Base-by-base conservation (phyloP, 2,329 filamentous ascomycete species). In the Sporothrix protearum region DNA sequence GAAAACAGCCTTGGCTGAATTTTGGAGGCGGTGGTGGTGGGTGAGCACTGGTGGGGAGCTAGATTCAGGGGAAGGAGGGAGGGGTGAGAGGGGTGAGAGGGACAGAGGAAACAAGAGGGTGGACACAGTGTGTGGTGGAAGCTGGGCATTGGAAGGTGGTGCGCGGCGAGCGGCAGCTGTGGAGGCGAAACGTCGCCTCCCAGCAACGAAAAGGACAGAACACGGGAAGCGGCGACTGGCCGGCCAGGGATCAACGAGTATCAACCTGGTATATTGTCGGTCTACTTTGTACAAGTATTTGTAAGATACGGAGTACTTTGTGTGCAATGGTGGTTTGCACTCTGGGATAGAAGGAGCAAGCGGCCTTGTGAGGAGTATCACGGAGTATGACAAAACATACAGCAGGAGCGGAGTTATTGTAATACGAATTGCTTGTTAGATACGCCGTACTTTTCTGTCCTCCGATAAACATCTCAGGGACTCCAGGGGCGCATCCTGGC, bases 1-100 rank as follows among this genome's bases (percentile, higher is more conserved):
- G 49, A 51, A 49, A 61, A 66, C 69, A 70, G 61, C 68, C 71
- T 63, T 68, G 71, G 71, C 71, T 70, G 71, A 39, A 45, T 33
- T 67, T 36, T 25, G 64, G 66, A 57, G 36, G 55, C 51, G 28
- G 51, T 49, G 39, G 63, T 67, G 63, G 63, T 67, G 63, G 45
- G 71, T 69, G 57, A 70, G 57, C 57, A 53, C 16, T 68, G 70
- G 57, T 70, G 71, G 53, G 55, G 70, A 66, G 47, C 71, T 69
- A 70, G 66, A 45, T 59, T 70, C 55, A 53, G 57, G 57, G 51
- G 70, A 42, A 67, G 64, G 70, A 66, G 22, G 49, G 49, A 66
- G 70, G 69, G 49, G 70, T 64, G 53, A 39, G 53, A 22, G 68
- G 68, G 33, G 36, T 16, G 49, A 25, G 36, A 61, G 57, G 12